phyloP scores from a whole-genome alignment of 2,329 filamentous ascomycete genomes.

The Talaromyces sp. region DNA sequence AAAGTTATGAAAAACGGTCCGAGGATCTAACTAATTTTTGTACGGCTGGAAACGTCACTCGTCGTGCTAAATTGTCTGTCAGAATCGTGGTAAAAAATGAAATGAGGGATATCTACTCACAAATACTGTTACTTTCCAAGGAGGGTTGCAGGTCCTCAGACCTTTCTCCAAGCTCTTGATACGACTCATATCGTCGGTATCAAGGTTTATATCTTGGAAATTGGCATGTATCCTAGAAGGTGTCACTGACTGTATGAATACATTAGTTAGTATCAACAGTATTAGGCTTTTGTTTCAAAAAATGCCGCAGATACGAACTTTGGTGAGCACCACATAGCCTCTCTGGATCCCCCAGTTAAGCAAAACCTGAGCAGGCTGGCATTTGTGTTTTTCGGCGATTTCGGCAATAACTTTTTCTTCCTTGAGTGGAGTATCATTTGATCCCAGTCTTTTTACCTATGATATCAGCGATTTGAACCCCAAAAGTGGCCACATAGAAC shows the following conservation, averaged over 20 bases:
- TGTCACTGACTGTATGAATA: not conserved
- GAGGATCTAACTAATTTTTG: not conserved
- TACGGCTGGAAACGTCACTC: not conserved
- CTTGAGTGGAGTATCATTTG: not conserved
- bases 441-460: not conserved
- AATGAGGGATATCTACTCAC: not conserved
- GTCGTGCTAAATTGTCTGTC: not conserved
- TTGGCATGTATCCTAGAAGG: not conserved
- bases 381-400: not conserved
- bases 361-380: not conserved
- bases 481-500: not conserved
- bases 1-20: not conserved
- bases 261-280: not conserved
- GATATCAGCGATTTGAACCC: not conserved
- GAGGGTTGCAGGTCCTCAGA: not conserved
- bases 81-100: not conserved
- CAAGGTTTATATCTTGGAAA: not conserved
- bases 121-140: not conserved
- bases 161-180: not conserved
- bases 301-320: not conserved
- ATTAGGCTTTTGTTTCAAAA: not conserved
- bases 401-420: not conserved
- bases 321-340: not conserved
- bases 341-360: not conserved
- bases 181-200: not conserved